Percentiles rank a stretch among this genome's conserved stretches.
Evolutionary conservation across 805 yeast species (phyloP).

Genomic region (Hanseniaspora lachancei): DNA sequence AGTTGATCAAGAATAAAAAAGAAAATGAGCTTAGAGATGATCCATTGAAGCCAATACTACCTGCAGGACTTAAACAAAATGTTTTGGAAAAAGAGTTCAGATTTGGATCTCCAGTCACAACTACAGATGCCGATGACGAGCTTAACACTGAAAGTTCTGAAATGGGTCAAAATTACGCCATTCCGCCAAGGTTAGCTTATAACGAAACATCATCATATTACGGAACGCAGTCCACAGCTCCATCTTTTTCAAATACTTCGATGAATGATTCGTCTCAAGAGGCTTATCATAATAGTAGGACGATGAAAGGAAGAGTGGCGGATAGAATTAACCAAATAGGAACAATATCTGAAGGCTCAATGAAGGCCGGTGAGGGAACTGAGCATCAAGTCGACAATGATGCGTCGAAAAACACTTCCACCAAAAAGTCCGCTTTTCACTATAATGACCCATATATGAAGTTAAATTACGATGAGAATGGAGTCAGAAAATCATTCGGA

Average conservation of each 20-base stretch:
- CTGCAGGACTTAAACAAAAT: background rate
- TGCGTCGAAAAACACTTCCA: background rate
- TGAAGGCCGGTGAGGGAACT: background rate
- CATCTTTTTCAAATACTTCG: background rate
- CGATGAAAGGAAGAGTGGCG: background rate
- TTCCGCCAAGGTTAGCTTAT: background rate
- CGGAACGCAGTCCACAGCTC: background rate
- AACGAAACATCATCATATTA: background rate
- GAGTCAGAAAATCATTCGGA: background rate
- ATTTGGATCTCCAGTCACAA: background rate
- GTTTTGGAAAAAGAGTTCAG: background rate
- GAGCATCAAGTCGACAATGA: background rate
- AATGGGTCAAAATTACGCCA: background rate
- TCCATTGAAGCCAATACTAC: background rate
- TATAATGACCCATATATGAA: background rate
- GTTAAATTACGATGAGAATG: background rate
- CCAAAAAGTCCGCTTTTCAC: background rate
- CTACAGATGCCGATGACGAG: conserved; percentile 1
- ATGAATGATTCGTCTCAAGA: background rate
- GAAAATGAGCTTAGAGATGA: background rate
- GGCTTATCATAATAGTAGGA: background rate
- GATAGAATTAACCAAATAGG: background rate
- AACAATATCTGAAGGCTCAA: background rate
- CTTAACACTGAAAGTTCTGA: background rate
- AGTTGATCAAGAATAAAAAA: background rate